A percentile compares a stretch with the other conserved stretches of the same genome.
Evolutionary conservation across 2,329 filamentous ascomycete species (phyloP).

Genomic region (Ceratocystis cubensis): DNA sequence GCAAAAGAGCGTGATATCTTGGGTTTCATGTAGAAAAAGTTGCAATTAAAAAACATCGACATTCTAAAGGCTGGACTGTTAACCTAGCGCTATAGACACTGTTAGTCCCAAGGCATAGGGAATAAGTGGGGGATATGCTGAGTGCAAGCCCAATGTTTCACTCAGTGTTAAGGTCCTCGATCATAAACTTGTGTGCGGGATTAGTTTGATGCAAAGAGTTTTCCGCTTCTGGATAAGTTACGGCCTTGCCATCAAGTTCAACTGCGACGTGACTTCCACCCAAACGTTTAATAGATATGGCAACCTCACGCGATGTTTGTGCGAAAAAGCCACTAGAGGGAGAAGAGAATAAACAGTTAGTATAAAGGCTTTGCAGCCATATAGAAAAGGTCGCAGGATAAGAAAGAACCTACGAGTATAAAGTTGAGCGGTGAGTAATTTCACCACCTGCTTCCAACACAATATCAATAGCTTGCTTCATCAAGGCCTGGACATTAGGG

Average conservation of each 20-base stretch:
- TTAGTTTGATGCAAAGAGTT: conserved; percentile 18
- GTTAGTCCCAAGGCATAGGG: no score
- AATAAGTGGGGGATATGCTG: no score
- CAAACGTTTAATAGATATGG: conserved; percentile 54
- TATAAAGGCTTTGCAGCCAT: background rate
- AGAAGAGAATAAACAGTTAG: conserved; percentile 24
- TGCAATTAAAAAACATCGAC: no score
- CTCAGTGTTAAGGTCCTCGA: no score
- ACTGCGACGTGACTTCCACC: conserved; percentile 43
- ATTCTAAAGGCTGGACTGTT: background rate
- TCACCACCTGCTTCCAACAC: conserved; percentile 58
- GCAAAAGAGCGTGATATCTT: no score
- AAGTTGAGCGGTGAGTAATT: conserved; percentile 65
- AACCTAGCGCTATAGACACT: background rate
- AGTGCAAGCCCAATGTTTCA: no score
- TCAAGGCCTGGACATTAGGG: conserved; percentile 49
- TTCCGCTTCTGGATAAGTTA: conserved; percentile 21
- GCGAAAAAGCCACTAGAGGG: conserved; percentile 59
- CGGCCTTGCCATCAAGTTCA: conserved; percentile 51
- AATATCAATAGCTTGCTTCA: conserved; percentile 58
- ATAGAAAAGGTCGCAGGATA: background rate
- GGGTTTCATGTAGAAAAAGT: no score
- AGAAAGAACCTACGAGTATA: conserved; percentile 48
- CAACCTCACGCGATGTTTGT: conserved; percentile 54
- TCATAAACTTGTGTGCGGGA: background rate